Conservation (phyloP, 106 monocot genomes). For the Iris macrosiphon region DNA sequence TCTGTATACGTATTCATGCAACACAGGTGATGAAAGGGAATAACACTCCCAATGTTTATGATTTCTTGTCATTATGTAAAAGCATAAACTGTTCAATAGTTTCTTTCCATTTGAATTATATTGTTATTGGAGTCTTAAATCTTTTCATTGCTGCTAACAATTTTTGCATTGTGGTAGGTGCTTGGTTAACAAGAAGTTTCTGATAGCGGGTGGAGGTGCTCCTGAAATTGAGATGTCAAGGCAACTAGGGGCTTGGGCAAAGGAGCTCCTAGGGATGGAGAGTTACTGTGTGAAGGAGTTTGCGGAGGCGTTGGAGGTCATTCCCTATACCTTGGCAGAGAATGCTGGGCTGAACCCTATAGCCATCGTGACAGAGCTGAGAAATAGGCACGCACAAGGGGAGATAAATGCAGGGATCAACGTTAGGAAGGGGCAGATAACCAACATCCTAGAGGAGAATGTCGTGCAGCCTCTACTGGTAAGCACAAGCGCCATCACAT, state of each 20-base stretch:
- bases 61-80: no score
- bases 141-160: no score
- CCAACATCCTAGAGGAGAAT: constrained; percentile 95
- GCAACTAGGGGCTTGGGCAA: constrained; percentile 82
- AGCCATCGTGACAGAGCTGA: constrained; percentile 80
- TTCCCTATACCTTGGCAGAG: constrained; percentile 91
- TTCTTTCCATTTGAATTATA: no score
- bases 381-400: constrained; percentile 86
- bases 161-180: constrained; percentile 41
- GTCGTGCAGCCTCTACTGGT: constrained; percentile 95
- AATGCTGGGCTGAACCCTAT: constrained; percentile 95
- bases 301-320: constrained; percentile 84
- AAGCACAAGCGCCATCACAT: constrained; percentile 79
- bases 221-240: constrained; percentile 94
- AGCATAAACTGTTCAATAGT: no score
- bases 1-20: not conserved
- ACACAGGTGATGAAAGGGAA: no score
- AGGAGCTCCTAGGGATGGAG: constrained; percentile 88
- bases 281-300: constrained; percentile 93
- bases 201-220: constrained; percentile 97
- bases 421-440: constrained; percentile 94
- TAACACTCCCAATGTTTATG: no score
- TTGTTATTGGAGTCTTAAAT: no score
- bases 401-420: constrained; percentile 91
- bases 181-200: constrained; percentile 80